phyloP scores from a whole-genome alignment of 495 filamentous ascomycete species.

The Xylaria longipes region DNA sequence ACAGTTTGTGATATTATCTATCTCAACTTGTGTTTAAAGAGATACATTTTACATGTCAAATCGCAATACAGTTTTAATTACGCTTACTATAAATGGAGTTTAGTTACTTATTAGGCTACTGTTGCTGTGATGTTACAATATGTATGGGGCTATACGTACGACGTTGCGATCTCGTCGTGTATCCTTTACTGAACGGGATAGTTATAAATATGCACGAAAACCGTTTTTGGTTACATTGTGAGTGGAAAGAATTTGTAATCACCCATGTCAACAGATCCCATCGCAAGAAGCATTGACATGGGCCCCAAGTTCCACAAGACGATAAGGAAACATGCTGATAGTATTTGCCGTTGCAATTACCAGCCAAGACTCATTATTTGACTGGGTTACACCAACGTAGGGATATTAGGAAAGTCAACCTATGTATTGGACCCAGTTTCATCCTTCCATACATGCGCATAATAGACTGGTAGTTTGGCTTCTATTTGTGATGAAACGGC shows the following conservation, averaged over 20 bases:
- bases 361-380: neutral
- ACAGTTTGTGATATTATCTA: neutral
- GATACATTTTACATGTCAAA: neutral
- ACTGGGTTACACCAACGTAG: neutral
- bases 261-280: neutral
- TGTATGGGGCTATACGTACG: neutral
- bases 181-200: neutral
- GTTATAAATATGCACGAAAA: neutral
- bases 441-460: conserved; percentile 7
- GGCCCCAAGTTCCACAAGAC: neutral
- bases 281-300: neutral
- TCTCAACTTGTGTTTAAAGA: neutral
- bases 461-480: neutral
- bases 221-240: neutral
- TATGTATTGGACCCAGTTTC: conserved; percentile 1
- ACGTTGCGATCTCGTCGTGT: neutral
- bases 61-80: neutral
- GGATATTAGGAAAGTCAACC: conserved; percentile 11
- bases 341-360: neutral
- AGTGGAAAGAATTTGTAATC: conserved; percentile 12
- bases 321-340: conserved; percentile 3
- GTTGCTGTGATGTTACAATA: neutral
- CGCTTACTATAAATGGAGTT: neutral
- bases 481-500: conserved; percentile 15
- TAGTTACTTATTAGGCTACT: neutral